Evolutionary conservation across 176 grass and related monocot species (phyloP).

Genomic region (Avena insularis): DNA sequence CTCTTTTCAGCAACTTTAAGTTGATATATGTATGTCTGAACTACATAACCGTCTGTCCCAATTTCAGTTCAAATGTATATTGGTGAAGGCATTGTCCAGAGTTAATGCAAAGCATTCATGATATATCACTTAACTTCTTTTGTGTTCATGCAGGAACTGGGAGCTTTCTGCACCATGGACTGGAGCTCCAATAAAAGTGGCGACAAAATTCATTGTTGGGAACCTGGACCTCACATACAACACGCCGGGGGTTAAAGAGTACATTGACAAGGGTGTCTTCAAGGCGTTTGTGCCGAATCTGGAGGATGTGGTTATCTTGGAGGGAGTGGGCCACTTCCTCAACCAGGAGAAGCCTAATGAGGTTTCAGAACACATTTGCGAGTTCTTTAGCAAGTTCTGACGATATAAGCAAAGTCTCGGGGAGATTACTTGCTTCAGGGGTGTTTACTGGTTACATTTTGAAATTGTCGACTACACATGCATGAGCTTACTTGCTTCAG

Average conservation of each 20-base stretch:
- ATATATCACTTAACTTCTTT: background rate
- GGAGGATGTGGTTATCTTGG: conserved; percentile 72
- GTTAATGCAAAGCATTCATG: background rate
- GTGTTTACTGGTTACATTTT: background rate
- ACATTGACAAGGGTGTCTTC: conserved; percentile 75
- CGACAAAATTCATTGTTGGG: conserved; percentile 78
- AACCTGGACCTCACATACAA: conserved; percentile 71
- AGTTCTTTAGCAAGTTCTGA: conserved; percentile 75
- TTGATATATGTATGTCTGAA: conserved; percentile 11
- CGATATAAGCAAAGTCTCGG: conserved; percentile 13
- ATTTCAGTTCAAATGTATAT: background rate
- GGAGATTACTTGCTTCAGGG: background rate
- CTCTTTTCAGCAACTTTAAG: conserved; percentile 3
- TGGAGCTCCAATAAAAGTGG: conserved; percentile 57
- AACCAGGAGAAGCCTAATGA: conserved; percentile 80
- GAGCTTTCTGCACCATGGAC: conserved; percentile 82
- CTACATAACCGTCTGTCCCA: background rate
- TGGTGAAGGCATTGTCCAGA: background rate
- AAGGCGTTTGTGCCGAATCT: conserved; percentile 67
- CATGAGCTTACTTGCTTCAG: background rate
- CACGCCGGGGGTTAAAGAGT: conserved; percentile 56
- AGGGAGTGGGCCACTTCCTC: conserved; percentile 75
- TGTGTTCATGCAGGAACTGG: conserved; percentile 62
- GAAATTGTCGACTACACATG: background rate
- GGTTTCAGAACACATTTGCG: conserved; percentile 75